phyloP scores from a whole-genome alignment of 1,284 basidiomycete genomes.

The Boletus sp. region DNA sequence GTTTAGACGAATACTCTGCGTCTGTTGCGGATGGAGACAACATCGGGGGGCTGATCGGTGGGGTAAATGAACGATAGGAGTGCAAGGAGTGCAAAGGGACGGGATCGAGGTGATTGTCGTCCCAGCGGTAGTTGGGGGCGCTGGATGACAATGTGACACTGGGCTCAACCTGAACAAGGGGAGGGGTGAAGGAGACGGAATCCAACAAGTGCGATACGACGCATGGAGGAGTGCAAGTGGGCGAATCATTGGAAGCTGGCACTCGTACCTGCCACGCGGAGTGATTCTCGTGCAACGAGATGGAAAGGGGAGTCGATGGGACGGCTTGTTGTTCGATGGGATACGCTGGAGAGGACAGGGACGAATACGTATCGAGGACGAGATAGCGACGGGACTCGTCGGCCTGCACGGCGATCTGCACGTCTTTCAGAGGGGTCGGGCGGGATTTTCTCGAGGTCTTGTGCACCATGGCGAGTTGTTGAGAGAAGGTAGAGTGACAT shows the following conservation, averaged over 20 bases:
- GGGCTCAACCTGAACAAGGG: not conserved
- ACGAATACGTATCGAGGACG: conserved; percentile 10
- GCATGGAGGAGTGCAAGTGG: conserved; percentile 1
- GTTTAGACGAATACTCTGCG: conserved; percentile 14
- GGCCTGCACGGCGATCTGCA: conserved; percentile 17
- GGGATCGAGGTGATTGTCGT: not conserved
- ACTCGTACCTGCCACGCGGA: not conserved
- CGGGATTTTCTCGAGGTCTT: conserved; percentile 6
- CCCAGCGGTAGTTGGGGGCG: not conserved
- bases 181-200: not conserved
- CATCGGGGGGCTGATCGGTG: conserved; percentile 19
- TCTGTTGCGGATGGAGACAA: not conserved
- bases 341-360: conserved; percentile 2
- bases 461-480: conserved; percentile 9
- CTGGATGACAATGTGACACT: not conserved
- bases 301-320: not conserved
- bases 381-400: conserved; percentile 11
- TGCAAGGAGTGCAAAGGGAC: not conserved
- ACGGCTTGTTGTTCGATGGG: conserved; percentile 6
- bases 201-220: conserved; percentile 6
- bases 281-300: not conserved
- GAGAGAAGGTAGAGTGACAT: not conserved
- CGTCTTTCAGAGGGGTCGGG: conserved; percentile 14
- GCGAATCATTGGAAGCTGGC: not conserved
- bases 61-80: conserved; percentile 11